These are phyloP conservation scores for Mycoemilia scoparia DNA, from an alignment of 192 early-diverging fungal genomes.

Conservation along the genomic window DNA sequence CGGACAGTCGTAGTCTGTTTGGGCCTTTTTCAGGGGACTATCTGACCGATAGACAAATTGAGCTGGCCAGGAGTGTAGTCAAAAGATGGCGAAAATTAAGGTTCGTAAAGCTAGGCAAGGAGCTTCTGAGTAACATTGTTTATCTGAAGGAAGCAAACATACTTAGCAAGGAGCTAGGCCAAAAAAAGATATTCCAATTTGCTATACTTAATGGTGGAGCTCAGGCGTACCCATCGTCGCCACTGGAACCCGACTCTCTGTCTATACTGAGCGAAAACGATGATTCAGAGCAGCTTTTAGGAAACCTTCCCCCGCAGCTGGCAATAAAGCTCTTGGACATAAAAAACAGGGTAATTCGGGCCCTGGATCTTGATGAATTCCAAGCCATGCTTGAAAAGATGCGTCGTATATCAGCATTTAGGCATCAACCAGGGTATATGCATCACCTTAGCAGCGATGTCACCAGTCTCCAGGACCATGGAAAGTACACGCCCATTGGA, in stretches of 20 bases:
- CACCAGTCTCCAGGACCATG: slow-evolving; percentile 40
- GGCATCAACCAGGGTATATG: slow-evolving; percentile 33
- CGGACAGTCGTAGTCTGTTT: background rate
- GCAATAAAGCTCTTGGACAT: slow-evolving; percentile 32
- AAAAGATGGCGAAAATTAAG: slow-evolving; percentile 27
- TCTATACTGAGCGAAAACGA: too few species aligned
- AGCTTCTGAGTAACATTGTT: slow-evolving; percentile 45
- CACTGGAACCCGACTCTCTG: slow-evolving; percentile 23
- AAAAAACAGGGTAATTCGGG: slow-evolving; percentile 26
- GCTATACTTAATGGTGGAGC: slow-evolving; percentile 42
- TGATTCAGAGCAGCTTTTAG: too few species aligned
- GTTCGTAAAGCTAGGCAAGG: slow-evolving; percentile 40
- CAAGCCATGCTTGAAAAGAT: slow-evolving; percentile 41
- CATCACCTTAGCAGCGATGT: slow-evolving; percentile 39
- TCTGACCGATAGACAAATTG: background rate
- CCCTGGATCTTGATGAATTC: slow-evolving; percentile 47
- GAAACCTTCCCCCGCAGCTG: slow-evolving; percentile 20
- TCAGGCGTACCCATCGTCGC: slow-evolving; percentile 13
- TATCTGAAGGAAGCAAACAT: slow-evolving; percentile 83
- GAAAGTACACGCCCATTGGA: too few species aligned
- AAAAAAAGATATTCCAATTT: slow-evolving; percentile 69
- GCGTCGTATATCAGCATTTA: slow-evolving; percentile 37
- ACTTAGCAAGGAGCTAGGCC: slow-evolving; percentile 65
- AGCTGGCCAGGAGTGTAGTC: slow-evolving; percentile 9
- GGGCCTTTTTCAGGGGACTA: background rate